These are phyloP conservation scores for Lipomyces spencermartinsiae DNA, from an alignment of 805 yeast species.

Conservation along the genomic window DNA sequence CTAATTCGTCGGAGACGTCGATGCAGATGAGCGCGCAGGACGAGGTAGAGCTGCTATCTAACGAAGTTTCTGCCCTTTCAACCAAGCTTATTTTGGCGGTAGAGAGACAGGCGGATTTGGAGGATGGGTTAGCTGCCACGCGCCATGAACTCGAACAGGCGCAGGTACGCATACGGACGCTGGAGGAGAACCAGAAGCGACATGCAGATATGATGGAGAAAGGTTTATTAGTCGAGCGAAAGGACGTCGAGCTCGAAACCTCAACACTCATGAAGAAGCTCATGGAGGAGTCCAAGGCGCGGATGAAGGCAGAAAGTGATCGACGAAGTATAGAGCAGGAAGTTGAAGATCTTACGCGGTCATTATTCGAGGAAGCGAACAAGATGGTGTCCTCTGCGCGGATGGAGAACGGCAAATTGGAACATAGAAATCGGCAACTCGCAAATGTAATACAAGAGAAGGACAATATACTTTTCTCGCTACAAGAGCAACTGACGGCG, in stretches of 20 bases:
- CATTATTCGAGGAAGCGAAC: constrained; percentile 83
- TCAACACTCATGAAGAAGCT: constrained; percentile 47
- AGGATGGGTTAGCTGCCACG: constrained; percentile 37
- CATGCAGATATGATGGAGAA: constrained; percentile 22
- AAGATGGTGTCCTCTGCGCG: constrained; percentile 81
- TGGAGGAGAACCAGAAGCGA: constrained; percentile 28
- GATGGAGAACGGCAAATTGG: constrained; percentile 63
- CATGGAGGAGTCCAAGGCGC: constrained; percentile 46
- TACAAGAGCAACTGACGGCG: constrained; percentile 67
- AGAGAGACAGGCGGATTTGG: constrained; percentile 42
- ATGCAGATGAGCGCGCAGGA: constrained; percentile 24
- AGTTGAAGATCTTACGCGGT: constrained; percentile 78
- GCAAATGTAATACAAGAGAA: constrained; percentile 55
- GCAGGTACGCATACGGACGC: constrained; percentile 20
- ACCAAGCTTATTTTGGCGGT: constrained; percentile 41
- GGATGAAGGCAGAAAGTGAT: constrained; percentile 60
- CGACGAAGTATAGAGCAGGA: constrained; percentile 68
- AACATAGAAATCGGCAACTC: constrained; percentile 50
- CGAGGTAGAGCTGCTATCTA: constrained; percentile 30
- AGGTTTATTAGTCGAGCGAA: constrained; percentile 43
- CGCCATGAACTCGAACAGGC: constrained; percentile 28
- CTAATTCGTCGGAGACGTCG: constrained; percentile 12
- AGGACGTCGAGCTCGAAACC: constrained; percentile 42
- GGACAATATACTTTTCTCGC: constrained; percentile 63
- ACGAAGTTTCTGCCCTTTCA: constrained; percentile 39